A percentile compares a stretch with the other conserved stretches of the same genome.
These are phyloP conservation scores for Didymella pomorum DNA, from an alignment of 2,329 filamentous ascomycete genomes.

Conservation along the genomic window DNA sequence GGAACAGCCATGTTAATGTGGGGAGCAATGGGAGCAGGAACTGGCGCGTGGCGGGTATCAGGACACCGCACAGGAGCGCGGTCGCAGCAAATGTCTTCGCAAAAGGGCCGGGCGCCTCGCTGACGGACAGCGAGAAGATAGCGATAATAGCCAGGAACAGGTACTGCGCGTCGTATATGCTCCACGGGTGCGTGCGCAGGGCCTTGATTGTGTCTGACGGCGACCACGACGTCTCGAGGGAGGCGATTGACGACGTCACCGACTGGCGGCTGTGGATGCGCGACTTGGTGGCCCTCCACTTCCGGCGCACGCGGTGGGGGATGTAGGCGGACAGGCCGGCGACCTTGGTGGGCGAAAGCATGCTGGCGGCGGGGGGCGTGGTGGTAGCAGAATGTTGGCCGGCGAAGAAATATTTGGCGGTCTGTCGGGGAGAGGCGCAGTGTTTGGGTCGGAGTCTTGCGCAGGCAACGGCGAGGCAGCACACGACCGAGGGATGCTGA, in stretches of 20 bases:
- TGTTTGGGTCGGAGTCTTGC: slow-evolving; percentile 7
- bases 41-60: slow-evolving; percentile 86
- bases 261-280: slow-evolving; percentile 72
- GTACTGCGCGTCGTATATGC: slow-evolving; percentile 85
- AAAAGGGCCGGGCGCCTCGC: slow-evolving; percentile 78
- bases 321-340: slow-evolving; percentile 62
- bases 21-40: slow-evolving; percentile 89
- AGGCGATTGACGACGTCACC: slow-evolving; percentile 75
- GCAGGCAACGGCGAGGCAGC: slow-evolving; percentile 29
- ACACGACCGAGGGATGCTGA: slow-evolving; percentile 36
- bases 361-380: slow-evolving; percentile 32
- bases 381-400: slow-evolving; percentile 38
- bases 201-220: slow-evolving; percentile 78
- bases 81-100: slow-evolving; percentile 77
- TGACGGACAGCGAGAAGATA: slow-evolving; percentile 84
- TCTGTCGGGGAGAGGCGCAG: slow-evolving; percentile 25
- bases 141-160: slow-evolving; percentile 74
- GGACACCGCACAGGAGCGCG: slow-evolving; percentile 71
- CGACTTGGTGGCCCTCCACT: slow-evolving; percentile 66
- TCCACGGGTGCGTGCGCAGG: slow-evolving; percentile 81
- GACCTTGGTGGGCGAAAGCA: slow-evolving; percentile 54
- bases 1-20: slow-evolving; percentile 84
- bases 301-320: slow-evolving; percentile 71
- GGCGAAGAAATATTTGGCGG: slow-evolving; percentile 33
- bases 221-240: slow-evolving; percentile 82